Percentiles rank a stretch among this genome's conserved stretches.
Conservation (phyloP, 2,329 filamentous ascomycete genomes). For the Zasmidium citrigriseum region DNA sequence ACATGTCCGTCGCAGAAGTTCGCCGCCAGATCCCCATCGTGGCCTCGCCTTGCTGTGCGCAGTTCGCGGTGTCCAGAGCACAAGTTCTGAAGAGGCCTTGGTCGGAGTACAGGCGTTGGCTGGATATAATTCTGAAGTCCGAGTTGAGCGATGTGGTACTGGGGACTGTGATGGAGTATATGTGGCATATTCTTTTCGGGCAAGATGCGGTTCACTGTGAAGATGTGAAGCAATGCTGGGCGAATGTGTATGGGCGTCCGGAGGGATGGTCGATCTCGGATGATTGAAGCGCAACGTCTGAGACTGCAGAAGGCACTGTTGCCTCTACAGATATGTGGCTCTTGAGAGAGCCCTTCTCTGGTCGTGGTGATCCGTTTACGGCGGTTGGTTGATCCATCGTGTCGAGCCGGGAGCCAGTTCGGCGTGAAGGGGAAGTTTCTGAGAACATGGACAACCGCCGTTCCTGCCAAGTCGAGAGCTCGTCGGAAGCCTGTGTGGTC, state of each 20-base stretch:
- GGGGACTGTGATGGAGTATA: conserved; percentile 59
- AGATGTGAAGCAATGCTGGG: conserved; percentile 26
- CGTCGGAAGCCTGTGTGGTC: too few relatives aligned
- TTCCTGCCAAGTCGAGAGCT: too few relatives aligned
- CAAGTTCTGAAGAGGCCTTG: conserved; percentile 32
- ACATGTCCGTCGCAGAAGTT: conserved; percentile 16
- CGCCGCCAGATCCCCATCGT: conserved; percentile 17
- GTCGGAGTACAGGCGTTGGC: conserved; percentile 39
- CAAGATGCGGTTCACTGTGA: conserved; percentile 32
- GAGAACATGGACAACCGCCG: too few relatives aligned
- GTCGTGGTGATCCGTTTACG: too few relatives aligned
- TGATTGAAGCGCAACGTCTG: too few relatives aligned
- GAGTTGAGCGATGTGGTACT: conserved; percentile 50
- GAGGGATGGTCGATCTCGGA: too few relatives aligned
- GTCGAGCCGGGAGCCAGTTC: too few relatives aligned
- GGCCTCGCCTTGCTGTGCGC: conserved; percentile 31
- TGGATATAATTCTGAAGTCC: conserved; percentile 51
- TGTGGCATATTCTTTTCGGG: conserved; percentile 57
- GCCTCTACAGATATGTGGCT: too few relatives aligned
- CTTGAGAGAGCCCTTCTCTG: too few relatives aligned
- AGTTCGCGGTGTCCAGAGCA: conserved; percentile 36
- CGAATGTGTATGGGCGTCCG: conserved; percentile 30
- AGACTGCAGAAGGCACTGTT: too few relatives aligned
- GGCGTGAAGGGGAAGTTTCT: too few relatives aligned
- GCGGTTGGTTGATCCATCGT: too few relatives aligned